Percentiles rank a stretch among this genome's conserved stretches.
Evolutionary conservation across 1,139 yeast genomes (phyloP).

Genomic region (Suhomyces bokatorum): DNA sequence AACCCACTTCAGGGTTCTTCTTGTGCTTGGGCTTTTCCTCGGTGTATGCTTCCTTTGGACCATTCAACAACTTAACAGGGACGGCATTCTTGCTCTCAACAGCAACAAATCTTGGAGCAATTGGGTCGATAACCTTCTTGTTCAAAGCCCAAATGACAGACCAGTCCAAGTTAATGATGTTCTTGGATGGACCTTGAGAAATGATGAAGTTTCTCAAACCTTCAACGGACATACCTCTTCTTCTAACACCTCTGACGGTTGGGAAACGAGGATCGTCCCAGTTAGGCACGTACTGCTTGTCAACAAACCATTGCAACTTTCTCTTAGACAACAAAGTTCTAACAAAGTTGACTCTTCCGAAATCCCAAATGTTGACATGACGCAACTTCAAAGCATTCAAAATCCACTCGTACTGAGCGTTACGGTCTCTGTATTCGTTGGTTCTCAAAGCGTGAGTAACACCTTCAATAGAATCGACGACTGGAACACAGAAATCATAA

Average conservation of each 20-base stretch:
- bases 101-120: slow-evolving; percentile 94
- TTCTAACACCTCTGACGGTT: slow-evolving; percentile 96
- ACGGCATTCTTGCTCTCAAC: slow-evolving; percentile 63
- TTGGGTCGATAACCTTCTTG: slow-evolving; percentile 93
- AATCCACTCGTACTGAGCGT: slow-evolving; percentile 97
- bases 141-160: slow-evolving; percentile 94
- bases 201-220: slow-evolving; percentile 90
- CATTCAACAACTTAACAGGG: slow-evolving; percentile 64
- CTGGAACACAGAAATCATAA: slow-evolving; percentile 96
- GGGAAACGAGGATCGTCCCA: slow-evolving; percentile 99
- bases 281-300: slow-evolving; percentile 76
- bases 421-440: slow-evolving; percentile 96
- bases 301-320: slow-evolving; percentile 98
- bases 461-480: slow-evolving; percentile 92
- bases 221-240: slow-evolving; percentile 99
- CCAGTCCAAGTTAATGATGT: slow-evolving; percentile 96
- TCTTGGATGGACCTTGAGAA: slow-evolving; percentile 96
- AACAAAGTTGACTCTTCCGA: slow-evolving; percentile 92
- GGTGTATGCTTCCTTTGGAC: slow-evolving; percentile 58
- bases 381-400: slow-evolving; percentile 75
- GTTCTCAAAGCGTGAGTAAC: slow-evolving; percentile 97
- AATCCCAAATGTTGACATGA: slow-evolving; percentile 96
- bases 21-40: slow-evolving; percentile 92
- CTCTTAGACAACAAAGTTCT: slow-evolving; percentile 94
- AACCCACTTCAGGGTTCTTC: slow-evolving; percentile 91